Evolutionary conservation across 2,329 filamentous ascomycete genomes (phyloP), one percentile per base, ranked within the genome.

Genomic region (Stenocarpella maydis): DNA sequence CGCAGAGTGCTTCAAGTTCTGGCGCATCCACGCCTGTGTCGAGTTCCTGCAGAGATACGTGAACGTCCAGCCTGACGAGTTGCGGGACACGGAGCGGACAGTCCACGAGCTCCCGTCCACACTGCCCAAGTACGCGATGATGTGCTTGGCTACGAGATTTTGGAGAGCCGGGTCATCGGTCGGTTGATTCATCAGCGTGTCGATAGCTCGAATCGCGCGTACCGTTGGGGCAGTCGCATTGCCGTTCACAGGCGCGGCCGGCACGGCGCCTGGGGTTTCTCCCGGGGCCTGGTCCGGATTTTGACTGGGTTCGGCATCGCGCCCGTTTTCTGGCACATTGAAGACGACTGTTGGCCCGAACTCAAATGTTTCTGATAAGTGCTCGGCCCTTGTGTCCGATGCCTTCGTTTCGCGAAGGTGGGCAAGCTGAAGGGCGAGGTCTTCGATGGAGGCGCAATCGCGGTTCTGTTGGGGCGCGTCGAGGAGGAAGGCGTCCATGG

Each of bases 41-140:
- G 87, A 89, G 71, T 84, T 80, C 69, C 82, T 84, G 79, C 87
- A 90, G 21, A 82, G 76, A 71, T 86, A 89, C 3, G 80, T 82
- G 66, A 89, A 84, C 1, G 79, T 80, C 86, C 87, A 88, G 6
- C 86, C 86, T 53, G 86, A 82, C 0, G 81, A 71, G 9, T 75
- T 79, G 17, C 82, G 79, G 28, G 82, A 81, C 24, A 85, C 79
- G 21, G 84, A 79, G 24, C 83, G 79, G 34, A 84, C 76, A 2
- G 74, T 75, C 87, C 87, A 89, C 0, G 76, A 76, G 72, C 86
- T 86, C 17, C 78, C 79, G 71, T 89, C 87, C 4, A 82, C 78
- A 9, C 76, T 75, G 28, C 82, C 78, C 17, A 89, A 73, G 3
- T 79, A 77, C 14, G 74, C 75, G 39, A 84, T 77, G 70, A 90